A percentile compares a stretch with the other conserved stretches of the same genome.
phyloP scores from a whole-genome alignment of 75 land plant species.

The Cunninghamia lanceolata region DNA sequence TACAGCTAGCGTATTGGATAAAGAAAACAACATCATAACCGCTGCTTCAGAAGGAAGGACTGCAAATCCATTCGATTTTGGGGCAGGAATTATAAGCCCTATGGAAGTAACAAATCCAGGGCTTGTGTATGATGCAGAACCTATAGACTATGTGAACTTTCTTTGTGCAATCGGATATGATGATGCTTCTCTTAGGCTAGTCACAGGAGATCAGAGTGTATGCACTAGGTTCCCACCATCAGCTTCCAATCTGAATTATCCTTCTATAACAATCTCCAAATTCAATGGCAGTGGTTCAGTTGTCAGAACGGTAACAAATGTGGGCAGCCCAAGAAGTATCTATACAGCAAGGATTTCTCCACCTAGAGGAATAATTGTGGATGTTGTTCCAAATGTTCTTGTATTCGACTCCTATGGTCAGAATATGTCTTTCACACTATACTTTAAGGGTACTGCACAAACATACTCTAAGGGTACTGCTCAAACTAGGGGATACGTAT shows the following conservation, averaged over 20 bases:
- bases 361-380: constrained; percentile 59
- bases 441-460: constrained; percentile 37
- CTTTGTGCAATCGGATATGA: constrained; percentile 76
- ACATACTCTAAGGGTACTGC: constrained; percentile 34
- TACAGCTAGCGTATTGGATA: constrained; percentile 58
- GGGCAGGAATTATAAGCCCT: constrained; percentile 62
- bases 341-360: constrained; percentile 48
- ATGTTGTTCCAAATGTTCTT: constrained; percentile 57
- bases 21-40: constrained; percentile 31
- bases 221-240: constrained; percentile 25
- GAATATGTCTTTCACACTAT: constrained; percentile 51
- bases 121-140: constrained; percentile 51
- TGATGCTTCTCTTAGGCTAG: constrained; percentile 28
- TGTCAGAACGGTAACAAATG: constrained; percentile 75
- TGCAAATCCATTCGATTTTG: constrained; percentile 62
- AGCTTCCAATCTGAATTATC: constrained; percentile 65
- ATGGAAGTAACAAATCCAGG: constrained; percentile 53
- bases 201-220: constrained; percentile 54
- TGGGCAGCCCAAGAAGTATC: constrained; percentile 48
- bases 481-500: constrained; percentile 43
- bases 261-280: constrained; percentile 63
- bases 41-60: constrained; percentile 46
- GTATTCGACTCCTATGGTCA: constrained; percentile 43
- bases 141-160: constrained; percentile 52
- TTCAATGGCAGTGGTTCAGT: constrained; percentile 32